phyloP scores from a whole-genome alignment of 768 basidiomycete genomes.

The Lentinula guzmanii region DNA sequence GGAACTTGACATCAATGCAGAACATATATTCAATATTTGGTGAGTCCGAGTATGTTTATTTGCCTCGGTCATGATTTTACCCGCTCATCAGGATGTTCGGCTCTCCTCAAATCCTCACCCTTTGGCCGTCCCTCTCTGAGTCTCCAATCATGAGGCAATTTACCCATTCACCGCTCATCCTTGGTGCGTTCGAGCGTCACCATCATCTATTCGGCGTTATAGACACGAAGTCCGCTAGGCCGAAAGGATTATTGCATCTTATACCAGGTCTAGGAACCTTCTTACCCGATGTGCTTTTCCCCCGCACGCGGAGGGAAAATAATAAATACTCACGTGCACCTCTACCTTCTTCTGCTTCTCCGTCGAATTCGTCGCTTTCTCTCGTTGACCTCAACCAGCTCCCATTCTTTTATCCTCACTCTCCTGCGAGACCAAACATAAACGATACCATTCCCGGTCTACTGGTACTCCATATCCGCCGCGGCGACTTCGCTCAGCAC shows the following conservation, averaged over 20 bases:
- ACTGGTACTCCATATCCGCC: constrained; percentile 50
- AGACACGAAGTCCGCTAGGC: neutral
- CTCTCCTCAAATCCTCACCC: constrained; percentile 28
- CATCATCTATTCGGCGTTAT: constrained; percentile 27
- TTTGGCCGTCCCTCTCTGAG: constrained; percentile 36
- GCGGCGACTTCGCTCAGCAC: constrained; percentile 49
- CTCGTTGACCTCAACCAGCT: constrained; percentile 6
- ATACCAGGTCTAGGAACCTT: neutral
- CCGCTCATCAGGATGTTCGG: neutral
- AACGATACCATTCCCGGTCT: constrained; percentile 29
- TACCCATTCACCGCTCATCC: constrained; percentile 58
- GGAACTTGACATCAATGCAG: constrained; percentile 28
- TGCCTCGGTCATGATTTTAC: neutral
- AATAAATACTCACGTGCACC: neutral
- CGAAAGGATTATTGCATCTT: neutral
- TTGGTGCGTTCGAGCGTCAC: constrained; percentile 43
- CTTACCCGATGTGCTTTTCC: neutral
- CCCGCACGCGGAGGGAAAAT: neutral
- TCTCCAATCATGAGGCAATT: constrained; percentile 49
- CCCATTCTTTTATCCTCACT: constrained; percentile 5
- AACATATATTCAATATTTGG: constrained; percentile 50
- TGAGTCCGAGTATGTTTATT: constrained; percentile 18
- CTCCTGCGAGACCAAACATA: constrained; percentile 16
- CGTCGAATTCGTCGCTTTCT: constrained; percentile 14
- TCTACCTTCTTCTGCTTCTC: neutral